Evolutionary conservation across 495 filamentous ascomycete species (phyloP).

Genomic region (Corynascus novoguineensis): DNA sequence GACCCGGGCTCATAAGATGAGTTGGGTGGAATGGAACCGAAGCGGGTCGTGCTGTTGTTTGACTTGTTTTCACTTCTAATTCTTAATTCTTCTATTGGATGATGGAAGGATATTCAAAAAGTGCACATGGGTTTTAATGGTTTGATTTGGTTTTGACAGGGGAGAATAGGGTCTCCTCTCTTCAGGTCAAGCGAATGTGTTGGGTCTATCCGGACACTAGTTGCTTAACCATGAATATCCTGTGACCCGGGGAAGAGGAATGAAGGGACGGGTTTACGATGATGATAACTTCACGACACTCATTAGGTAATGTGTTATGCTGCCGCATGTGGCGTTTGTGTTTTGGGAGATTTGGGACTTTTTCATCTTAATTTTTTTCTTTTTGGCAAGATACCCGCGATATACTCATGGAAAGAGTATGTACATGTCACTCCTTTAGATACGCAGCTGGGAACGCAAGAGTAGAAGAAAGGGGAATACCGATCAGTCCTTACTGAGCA

Average conservation of each 20-base stretch:
- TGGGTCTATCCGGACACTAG: no score
- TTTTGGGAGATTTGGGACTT: no score
- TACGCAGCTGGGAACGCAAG: not conserved
- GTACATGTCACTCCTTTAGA: slow-evolving; percentile 4
- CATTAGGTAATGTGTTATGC: slow-evolving; percentile 5
- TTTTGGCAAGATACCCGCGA: slow-evolving; percentile 6
- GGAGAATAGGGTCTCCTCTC: not conserved
- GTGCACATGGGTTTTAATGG: slow-evolving; percentile 6
- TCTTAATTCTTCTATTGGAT: slow-evolving; percentile 3
- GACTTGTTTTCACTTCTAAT: slow-evolving; percentile 7
- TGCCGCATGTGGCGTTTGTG: not conserved
- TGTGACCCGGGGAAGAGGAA: not conserved
- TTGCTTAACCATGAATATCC: not conserved
- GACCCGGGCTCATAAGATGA: no score
- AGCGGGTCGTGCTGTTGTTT: not conserved
- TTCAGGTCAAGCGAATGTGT: no score
- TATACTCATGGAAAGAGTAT: slow-evolving; percentile 3
- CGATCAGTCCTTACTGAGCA: not conserved
- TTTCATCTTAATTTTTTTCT: no score
- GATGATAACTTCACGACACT: slow-evolving; percentile 4
- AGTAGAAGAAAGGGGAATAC: not conserved
- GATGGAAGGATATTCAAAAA: slow-evolving; percentile 1
- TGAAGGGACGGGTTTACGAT: not conserved
- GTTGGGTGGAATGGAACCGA: not conserved
- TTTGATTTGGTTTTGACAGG: not conserved